A percentile compares a stretch with the other conserved stretches of the same genome.
phyloP scores from a whole-genome alignment of 139 green algal species.

The Ettlia oleoabundans region DNA sequence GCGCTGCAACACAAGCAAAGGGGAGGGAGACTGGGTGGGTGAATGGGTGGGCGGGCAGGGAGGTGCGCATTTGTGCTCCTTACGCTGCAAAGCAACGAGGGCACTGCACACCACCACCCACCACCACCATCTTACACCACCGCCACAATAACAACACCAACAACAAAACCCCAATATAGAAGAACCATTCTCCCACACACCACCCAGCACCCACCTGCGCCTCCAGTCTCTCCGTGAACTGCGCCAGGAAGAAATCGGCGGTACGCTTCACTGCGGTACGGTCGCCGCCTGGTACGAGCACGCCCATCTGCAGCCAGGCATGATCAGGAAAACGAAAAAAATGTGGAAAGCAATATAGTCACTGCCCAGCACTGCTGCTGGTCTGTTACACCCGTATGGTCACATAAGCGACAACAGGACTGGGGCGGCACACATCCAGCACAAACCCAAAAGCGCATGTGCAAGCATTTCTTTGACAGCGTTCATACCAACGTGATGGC shows the following conservation, averaged over 20 bases:
- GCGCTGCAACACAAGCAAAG: background rate
- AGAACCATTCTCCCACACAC: background rate
- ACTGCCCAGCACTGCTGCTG: too few relatives aligned
- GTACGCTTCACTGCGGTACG: slow-evolving; percentile 88
- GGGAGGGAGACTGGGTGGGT: background rate
- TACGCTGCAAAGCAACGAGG: too few relatives aligned
- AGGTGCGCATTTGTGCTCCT: too few relatives aligned
- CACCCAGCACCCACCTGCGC: slow-evolving; percentile 47
- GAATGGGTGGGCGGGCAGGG: background rate
- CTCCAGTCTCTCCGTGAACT: slow-evolving; percentile 82
- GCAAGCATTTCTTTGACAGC: too few relatives aligned
- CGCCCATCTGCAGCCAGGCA: slow-evolving; percentile 86
- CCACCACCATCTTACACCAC: too few relatives aligned
- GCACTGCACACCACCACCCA: too few relatives aligned
- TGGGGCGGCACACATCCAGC: too few relatives aligned
- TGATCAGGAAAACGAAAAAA: background rate
- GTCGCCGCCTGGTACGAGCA: slow-evolving; percentile 90
- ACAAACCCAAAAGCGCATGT: too few relatives aligned
- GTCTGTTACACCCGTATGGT: too few relatives aligned
- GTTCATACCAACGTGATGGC: too few relatives aligned
- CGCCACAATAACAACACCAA: too few relatives aligned
- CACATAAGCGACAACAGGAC: too few relatives aligned
- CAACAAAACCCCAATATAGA: background rate
- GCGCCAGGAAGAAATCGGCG: slow-evolving; percentile 96
- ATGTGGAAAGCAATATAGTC: background rate